Evolutionary conservation across 139 green algal genomes (phyloP), one percentile per base, ranked within the genome.

Genomic region (Chlorella ohadii): DNA sequence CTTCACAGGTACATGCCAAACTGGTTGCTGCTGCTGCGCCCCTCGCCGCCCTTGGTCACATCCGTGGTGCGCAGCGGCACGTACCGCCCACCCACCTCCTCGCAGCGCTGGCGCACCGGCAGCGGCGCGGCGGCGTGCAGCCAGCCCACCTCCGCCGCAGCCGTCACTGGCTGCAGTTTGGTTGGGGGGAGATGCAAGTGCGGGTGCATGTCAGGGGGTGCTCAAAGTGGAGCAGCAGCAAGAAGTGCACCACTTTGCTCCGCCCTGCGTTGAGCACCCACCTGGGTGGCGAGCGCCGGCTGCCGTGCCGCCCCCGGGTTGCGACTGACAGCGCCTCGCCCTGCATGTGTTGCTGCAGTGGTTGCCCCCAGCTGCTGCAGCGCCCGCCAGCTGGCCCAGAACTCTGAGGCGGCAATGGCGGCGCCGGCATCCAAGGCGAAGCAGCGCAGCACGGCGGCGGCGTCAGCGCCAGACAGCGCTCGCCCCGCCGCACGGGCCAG

Each of bases 1-100:
- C 51, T 22, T 59, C 51, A 59, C 51, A 79, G 72, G 72, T 81
- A 55, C 74, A 82, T 72, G n/a, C 81, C 81, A 36, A 41, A 86
- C 28, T 82, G 83, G 27, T 73, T 55, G 7, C 51, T 57, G 12
- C 39, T 28, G 7, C 51, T 64, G 34, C 22, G 13, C 9, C 82
- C 72, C 57, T 87, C 70, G 16, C 36, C 36, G 33, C 82, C 82
- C 27, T 34, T 34, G 2, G 82, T 87, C 4, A 87, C 74, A 38
- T 87, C 82, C 2, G 56, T 76, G 41, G 56, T 57, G 23, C 41
- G 25, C 31, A 86, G 71, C 59, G 81, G 72, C 38, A 71, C 19
- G 76, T 72, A 72, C 25, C 34, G 25, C 5, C 22, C 22, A 6
- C 15, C 67, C 19, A 19, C 44, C 36, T 55, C 66, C 13, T 65